phyloP scores from a whole-genome alignment of 176 grass and related monocot genomes.

The Oryza australiensis region DNA sequence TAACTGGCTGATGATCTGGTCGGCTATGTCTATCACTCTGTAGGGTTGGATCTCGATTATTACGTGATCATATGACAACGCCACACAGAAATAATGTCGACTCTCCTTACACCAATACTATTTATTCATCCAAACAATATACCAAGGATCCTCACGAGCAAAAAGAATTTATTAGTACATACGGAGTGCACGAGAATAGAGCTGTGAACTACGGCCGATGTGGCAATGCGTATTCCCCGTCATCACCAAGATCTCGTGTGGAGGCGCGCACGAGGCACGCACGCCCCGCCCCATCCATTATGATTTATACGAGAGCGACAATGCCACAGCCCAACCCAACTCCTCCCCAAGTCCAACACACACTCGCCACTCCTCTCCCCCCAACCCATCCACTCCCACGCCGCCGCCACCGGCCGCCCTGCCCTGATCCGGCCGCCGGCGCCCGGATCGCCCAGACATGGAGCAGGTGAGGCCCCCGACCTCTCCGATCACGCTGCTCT shows the following conservation, averaged over 20 bases:
- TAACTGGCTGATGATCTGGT: not conserved
- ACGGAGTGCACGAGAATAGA: not conserved
- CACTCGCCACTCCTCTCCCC: not conserved
- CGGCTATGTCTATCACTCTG: not conserved
- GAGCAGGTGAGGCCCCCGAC: conserved; percentile 45
- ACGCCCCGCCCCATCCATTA: not conserved
- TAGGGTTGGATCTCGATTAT: no score
- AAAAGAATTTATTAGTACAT: not conserved
- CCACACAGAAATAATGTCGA: no score
- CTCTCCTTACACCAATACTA: no score
- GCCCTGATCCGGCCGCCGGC: conserved; percentile 18
- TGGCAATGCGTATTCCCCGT: not conserved
- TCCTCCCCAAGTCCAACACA: conserved; percentile 33
- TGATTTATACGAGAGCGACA: conserved; percentile 28
- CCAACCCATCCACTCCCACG: not conserved
- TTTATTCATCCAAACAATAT: no score
- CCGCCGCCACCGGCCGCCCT: conserved; percentile 7
- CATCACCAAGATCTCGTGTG: not conserved
- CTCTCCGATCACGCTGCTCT: conserved; percentile 11
- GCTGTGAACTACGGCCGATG: not conserved
- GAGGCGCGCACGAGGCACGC: not conserved
- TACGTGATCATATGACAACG: no score
- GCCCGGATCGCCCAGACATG: conserved; percentile 42
- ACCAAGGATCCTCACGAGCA: no score
- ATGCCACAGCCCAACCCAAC: not conserved